Evolutionary conservation across 495 filamentous ascomycete genomes (phyloP).

Genomic region (Penicillium herquei): DNA sequence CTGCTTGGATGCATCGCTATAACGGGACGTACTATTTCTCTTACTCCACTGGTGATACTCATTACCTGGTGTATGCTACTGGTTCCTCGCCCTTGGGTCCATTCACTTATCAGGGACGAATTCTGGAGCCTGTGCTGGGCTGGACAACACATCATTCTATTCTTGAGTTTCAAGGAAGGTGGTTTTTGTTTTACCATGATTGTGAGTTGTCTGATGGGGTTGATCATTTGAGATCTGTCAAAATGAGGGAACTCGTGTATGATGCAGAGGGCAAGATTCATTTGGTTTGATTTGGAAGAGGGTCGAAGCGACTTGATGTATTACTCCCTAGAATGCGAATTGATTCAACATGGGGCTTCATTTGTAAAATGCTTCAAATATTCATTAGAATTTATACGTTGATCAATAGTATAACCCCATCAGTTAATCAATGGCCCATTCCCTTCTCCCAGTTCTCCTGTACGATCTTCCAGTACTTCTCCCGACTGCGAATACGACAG

Average conservation of each 20-base stretch:
- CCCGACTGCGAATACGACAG: slow-evolving; percentile 36
- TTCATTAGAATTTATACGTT: no score
- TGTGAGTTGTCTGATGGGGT: slow-evolving; percentile 59
- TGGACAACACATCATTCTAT: slow-evolving; percentile 84
- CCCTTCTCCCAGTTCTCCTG: slow-evolving; percentile 39
- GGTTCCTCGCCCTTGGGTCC: slow-evolving; percentile 62
- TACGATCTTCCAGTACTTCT: slow-evolving; percentile 44
- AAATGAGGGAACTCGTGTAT: slow-evolving; percentile 71
- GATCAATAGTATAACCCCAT: not conserved
- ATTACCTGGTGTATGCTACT: slow-evolving; percentile 65
- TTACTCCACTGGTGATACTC: slow-evolving; percentile 74
- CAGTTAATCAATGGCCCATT: slow-evolving; percentile 32
- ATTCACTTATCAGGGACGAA: slow-evolving; percentile 66
- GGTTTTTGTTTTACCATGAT: slow-evolving; percentile 76
- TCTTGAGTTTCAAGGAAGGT: slow-evolving; percentile 64
- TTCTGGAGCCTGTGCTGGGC: slow-evolving; percentile 71
- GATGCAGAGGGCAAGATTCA: slow-evolving; percentile 59
- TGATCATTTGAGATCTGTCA: slow-evolving; percentile 65
- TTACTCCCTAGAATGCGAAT: no score
- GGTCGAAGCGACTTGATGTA: no score
- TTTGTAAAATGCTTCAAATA: no score
- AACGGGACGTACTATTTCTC: slow-evolving; percentile 68
- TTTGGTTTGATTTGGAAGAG: slow-evolving; percentile 13
- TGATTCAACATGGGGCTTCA: no score
- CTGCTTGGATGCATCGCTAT: slow-evolving; percentile 70